These are phyloP conservation scores for Suillus lakei DNA, from an alignment of 768 basidiomycete genomes.

Conservation along the genomic window DNA sequence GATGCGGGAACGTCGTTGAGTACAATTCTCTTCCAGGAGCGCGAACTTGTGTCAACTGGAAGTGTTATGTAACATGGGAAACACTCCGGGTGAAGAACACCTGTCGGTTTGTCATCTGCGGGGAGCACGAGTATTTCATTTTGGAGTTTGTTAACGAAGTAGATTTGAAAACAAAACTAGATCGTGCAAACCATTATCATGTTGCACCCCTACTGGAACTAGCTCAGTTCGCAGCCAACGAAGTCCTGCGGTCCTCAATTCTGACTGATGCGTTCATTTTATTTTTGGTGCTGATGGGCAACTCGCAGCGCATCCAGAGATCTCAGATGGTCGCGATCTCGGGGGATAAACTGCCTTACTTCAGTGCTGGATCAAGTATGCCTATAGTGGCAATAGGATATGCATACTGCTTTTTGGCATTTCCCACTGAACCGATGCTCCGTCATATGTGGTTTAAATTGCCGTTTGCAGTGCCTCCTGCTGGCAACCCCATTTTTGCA, in stretches of 20 bases:
- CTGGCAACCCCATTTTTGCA: no score
- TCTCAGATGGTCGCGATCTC: not conserved
- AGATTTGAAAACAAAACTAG: no score
- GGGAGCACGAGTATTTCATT: not conserved
- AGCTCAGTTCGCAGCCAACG: not conserved
- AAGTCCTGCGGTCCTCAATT: not conserved
- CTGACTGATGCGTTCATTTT: no score
- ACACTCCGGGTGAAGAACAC: not conserved
- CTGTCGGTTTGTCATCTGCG: slow-evolving; percentile 1
- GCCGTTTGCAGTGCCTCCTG: no score
- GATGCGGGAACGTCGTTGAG: not conserved
- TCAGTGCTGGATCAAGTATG: not conserved
- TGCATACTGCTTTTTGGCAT: no score
- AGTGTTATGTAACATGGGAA: not conserved
- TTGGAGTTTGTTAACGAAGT: not conserved
- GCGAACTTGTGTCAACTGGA: not conserved
- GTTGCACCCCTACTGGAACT: not conserved
- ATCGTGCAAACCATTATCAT: not conserved
- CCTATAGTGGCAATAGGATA: not conserved
- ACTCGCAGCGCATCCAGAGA: no score
- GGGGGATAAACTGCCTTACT: not conserved
- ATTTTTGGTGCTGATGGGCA: no score
- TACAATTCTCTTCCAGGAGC: slow-evolving; percentile 3
- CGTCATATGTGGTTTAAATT: no score
- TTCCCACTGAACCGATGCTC: no score